Conservation (phyloP, 345 rosid genomes). For the Brassica cretica region DNA sequence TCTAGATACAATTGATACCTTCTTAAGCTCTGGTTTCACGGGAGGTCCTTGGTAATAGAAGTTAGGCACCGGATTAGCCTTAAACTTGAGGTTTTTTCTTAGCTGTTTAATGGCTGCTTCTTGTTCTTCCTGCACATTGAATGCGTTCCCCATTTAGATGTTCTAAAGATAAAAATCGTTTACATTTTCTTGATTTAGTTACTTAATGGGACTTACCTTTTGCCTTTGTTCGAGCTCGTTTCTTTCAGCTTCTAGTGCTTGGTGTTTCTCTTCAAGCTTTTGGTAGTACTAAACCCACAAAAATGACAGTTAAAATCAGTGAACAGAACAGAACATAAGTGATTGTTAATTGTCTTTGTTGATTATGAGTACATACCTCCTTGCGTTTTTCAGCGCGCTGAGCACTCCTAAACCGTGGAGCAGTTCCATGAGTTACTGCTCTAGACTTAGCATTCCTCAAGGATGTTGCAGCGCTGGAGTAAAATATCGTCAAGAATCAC, state of each 20-base stretch:
- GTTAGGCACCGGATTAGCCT: constrained; percentile 87
- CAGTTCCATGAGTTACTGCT: constrained; percentile 69
- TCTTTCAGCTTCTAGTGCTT: constrained; percentile 77
- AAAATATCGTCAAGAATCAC: constrained; percentile 14
- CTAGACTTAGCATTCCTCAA: constrained; percentile 52
- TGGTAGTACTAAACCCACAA: constrained; percentile 56
- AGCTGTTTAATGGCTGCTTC: constrained; percentile 88
- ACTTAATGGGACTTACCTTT: constrained; percentile 17
- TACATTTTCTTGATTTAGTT: neutral
- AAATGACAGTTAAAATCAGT: neutral
- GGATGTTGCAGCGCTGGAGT: constrained; percentile 42
- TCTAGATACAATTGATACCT: constrained; percentile 46
- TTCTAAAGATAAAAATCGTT: neutral
- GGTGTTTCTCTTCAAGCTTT: constrained; percentile 85
- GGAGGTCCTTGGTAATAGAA: constrained; percentile 90
- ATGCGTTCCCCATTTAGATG: neutral
- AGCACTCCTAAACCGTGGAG: constrained; percentile 75
- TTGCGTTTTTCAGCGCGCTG: constrained; percentile 90
- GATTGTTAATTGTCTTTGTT: neutral
- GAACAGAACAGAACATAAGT: constrained; percentile 3
- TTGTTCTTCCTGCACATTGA: constrained; percentile 74
- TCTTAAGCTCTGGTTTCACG: constrained; percentile 70
- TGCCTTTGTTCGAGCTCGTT: constrained; percentile 66
- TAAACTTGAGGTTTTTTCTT: constrained; percentile 66
- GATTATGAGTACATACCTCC: constrained; percentile 55